Evolutionary conservation across 1,284 basidiomycete genomes (phyloP).

Genomic region (Coniferiporia weirii): DNA sequence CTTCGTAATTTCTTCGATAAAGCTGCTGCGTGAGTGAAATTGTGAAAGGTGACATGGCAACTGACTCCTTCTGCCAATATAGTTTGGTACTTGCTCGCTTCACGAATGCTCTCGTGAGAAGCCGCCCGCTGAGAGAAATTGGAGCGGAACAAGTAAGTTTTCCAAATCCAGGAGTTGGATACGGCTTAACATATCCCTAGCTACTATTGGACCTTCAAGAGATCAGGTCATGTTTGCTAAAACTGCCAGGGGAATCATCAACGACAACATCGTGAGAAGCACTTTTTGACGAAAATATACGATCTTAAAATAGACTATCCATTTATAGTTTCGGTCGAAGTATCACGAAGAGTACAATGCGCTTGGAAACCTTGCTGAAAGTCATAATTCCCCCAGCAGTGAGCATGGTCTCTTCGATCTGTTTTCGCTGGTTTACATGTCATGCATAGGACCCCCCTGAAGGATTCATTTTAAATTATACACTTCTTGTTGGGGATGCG

Average conservation of each 20-base stretch:
- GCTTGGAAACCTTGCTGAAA: slow-evolving; percentile 87
- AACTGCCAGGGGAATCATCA: slow-evolving; percentile 70
- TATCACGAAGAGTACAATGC: slow-evolving; percentile 73
- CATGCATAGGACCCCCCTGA: slow-evolving; percentile 75
- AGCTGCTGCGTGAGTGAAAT: slow-evolving; percentile 64
- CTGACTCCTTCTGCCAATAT: slow-evolving; percentile 10
- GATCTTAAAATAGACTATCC: not conserved
- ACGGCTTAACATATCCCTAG: slow-evolving; percentile 35
- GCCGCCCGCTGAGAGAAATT: slow-evolving; percentile 81
- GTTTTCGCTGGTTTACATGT: slow-evolving; percentile 9
- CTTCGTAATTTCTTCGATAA: slow-evolving; percentile 89
- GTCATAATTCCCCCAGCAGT: slow-evolving; percentile 89
- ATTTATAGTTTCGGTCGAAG: slow-evolving; percentile 63
- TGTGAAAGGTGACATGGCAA: not conserved
- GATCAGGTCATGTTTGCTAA: slow-evolving; percentile 78
- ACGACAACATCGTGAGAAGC: slow-evolving; percentile 47
- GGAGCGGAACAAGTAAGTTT: slow-evolving; percentile 83
- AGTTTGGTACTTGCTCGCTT: slow-evolving; percentile 83
- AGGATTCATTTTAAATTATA: slow-evolving; percentile 92
- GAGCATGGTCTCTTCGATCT: slow-evolving; percentile 27
- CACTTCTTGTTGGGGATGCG: slow-evolving; percentile 85
- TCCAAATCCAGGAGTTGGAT: slow-evolving; percentile 15
- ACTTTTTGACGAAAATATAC: not conserved
- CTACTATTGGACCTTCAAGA: slow-evolving; percentile 88
- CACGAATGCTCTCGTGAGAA: slow-evolving; percentile 81